Evolutionary conservation across 73 alveolate genomes (phyloP), one percentile per base, ranked within the genome.

Genomic region (Symbiodinium natans): DNA sequence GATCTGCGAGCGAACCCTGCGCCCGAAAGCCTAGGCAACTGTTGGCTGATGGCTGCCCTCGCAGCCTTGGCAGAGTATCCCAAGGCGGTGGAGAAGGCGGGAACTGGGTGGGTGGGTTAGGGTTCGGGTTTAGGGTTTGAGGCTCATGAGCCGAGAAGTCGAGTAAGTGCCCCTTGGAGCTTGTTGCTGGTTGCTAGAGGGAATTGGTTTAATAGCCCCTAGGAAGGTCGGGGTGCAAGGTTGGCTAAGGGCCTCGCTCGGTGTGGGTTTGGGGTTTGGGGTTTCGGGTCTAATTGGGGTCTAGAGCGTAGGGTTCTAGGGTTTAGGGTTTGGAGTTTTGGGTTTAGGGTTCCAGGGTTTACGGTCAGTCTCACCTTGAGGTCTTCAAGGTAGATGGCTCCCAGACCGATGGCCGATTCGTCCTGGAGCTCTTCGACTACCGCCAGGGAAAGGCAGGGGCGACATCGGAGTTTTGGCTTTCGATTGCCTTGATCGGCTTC

Each of bases 361-460:
- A n/a, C n/a, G n/a, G n/a, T n/a, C n/a, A n/a, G n/a, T n/a, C n/a
- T n/a, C n/a, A n/a, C n/a, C n/a, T n/a, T n/a, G n/a, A 73, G 84
- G 84, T 73, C 31, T 73, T 73, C 4, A 73, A 73, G 84, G 43
- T 73, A 25, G 84, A 73, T 34, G 84, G 41, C 46, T 73, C 41
- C 41, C 41, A n/a, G 41, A 34, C 43, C 0, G 84, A 73, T 29
- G 84, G 84, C 13, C 84, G 84, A n/a, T 73, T 33, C 41, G 84
- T 34, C 31, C 41, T 73, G 84, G 42, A 73, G 84, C 84, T 73
- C 43, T 73, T 73, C 42, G 84, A 73, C 34, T 63, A 63, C 34
- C 77, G 77, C 77, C 25, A 34, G 10, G 77, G 77, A 15, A 31
- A 63, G 77, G 74, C 15, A 13, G 31, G 74, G 31, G 5, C 15